These are phyloP conservation scores for Cercospora zeae-maydis DNA, from an alignment of 2,329 filamentous ascomycete species.

Conservation along the genomic window DNA sequence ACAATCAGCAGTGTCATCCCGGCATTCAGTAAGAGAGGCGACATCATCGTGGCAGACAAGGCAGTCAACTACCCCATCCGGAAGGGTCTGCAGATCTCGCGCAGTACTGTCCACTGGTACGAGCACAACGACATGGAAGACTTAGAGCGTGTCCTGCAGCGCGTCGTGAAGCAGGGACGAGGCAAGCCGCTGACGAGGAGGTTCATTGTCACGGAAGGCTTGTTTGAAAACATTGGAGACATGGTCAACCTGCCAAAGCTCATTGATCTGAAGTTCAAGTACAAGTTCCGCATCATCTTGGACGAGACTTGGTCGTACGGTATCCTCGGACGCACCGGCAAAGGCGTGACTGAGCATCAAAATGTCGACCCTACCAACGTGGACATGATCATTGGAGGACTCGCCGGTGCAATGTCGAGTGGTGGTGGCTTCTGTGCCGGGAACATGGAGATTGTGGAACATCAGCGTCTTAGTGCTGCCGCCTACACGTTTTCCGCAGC, in stretches of 20 bases:
- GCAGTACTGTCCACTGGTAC: slow-evolving; percentile 89
- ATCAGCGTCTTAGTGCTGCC: slow-evolving; percentile 88
- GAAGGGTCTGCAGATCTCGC: slow-evolving; percentile 87
- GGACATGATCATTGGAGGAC: slow-evolving; percentile 94
- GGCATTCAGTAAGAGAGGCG: slow-evolving; percentile 92
- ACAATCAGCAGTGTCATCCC: slow-evolving; percentile 97
- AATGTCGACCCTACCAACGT: slow-evolving; percentile 91
- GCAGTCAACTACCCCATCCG: slow-evolving; percentile 91
- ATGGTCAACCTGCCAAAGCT: slow-evolving; percentile 80
- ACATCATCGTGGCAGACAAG: slow-evolving; percentile 93
- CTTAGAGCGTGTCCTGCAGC: slow-evolving; percentile 77
- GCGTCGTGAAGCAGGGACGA: slow-evolving; percentile 81
- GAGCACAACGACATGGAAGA: slow-evolving; percentile 96
- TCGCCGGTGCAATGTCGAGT: slow-evolving; percentile 84
- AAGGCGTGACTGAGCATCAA: slow-evolving; percentile 90
- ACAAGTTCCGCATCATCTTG: slow-evolving; percentile 96
- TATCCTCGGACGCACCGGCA: slow-evolving; percentile 83
- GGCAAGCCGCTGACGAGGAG: slow-evolving; percentile 84
- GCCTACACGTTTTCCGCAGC: slow-evolving; percentile 96
- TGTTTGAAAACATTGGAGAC: slow-evolving; percentile 90
- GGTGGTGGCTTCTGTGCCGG: slow-evolving; percentile 96
- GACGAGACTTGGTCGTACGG: slow-evolving; percentile 98
- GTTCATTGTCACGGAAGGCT: slow-evolving; percentile 92
- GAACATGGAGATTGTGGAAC: slow-evolving; percentile 84
- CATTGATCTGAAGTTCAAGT: slow-evolving; percentile 88